Evolutionary conservation across 1,284 basidiomycete species (phyloP).

Genomic region (Schizophyllum amplum): DNA sequence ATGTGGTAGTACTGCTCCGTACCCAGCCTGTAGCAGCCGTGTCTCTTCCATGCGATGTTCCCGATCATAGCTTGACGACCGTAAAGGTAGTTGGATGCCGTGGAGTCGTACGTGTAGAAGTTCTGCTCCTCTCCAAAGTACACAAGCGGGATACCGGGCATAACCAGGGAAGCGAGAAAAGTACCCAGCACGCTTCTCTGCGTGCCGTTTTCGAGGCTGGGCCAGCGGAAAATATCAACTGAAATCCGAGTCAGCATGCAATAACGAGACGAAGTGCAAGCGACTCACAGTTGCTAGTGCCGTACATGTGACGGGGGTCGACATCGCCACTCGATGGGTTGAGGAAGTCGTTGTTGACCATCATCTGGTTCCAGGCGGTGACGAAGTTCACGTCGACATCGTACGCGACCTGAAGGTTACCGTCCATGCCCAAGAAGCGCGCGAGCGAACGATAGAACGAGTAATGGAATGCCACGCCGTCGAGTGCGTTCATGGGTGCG

Average conservation of each 20-base stretch:
- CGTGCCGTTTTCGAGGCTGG: constrained; percentile 75
- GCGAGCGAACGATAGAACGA: constrained; percentile 80
- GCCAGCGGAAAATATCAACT: constrained; percentile 90
- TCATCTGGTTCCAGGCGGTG: constrained; percentile 84
- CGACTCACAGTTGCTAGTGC: constrained; percentile 62
- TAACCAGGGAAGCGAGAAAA: constrained; percentile 71
- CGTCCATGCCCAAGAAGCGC: constrained; percentile 89
- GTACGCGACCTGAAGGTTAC: constrained; percentile 81
- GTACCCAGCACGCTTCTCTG: constrained; percentile 66
- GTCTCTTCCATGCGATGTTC: constrained; percentile 81
- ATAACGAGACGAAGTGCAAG: too few relatives aligned
- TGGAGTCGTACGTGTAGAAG: constrained; percentile 78
- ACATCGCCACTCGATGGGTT: constrained; percentile 59
- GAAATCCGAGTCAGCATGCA: too few relatives aligned
- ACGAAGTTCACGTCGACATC: constrained; percentile 78
- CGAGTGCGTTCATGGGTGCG: constrained; percentile 52
- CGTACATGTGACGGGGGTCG: constrained; percentile 85
- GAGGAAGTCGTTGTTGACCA: constrained; percentile 79
- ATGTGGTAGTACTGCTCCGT: constrained; percentile 89
- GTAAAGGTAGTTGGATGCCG: constrained; percentile 81
- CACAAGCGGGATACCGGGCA: constrained; percentile 82
- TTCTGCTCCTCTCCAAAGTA: constrained; percentile 89
- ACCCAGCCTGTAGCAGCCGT: constrained; percentile 85
- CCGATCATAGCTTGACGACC: constrained; percentile 87
- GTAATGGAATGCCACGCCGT: constrained; percentile 84